A percentile compares a stretch with the other conserved stretches of the same genome.
Evolutionary conservation across 306 rosid species (phyloP).

Genomic region (Betula pendula): DNA sequence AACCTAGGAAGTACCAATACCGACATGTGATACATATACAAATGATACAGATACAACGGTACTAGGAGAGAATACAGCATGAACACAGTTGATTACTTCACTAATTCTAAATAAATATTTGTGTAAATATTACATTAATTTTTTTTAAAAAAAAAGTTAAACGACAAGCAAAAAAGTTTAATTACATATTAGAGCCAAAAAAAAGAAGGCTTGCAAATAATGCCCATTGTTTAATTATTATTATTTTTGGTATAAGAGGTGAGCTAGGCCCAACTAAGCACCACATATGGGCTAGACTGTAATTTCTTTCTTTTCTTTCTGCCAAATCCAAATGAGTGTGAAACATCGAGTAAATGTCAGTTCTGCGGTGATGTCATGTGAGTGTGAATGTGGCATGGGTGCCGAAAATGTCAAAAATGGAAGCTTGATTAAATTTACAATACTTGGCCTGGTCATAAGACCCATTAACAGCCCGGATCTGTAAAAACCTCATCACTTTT

Average conservation of each 20-base stretch:
- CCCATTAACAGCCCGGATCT: neutral
- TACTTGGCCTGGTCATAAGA: neutral
- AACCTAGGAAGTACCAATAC: neutral
- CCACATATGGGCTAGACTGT: neutral
- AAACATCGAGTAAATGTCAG: neutral
- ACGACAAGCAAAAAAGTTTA: neutral
- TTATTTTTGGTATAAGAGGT: neutral
- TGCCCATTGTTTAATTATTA: neutral
- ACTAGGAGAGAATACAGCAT: neutral
- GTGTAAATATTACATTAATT: too few relatives aligned
- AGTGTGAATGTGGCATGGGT: neutral
- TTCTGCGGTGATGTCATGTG: neutral
- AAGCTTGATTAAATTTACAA: too few relatives aligned
- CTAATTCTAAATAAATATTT: too few relatives aligned
- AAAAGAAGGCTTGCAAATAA: neutral
- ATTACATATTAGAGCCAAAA: neutral
- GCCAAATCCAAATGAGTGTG: neutral
- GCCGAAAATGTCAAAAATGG: neutral
- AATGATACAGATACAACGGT: neutral
- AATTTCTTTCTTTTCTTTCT: neutral
- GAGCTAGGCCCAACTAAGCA: neutral
- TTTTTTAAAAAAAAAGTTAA: too few relatives aligned
- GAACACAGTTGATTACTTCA: neutral
- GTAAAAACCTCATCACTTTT: neutral
- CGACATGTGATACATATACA: neutral